Percentiles rank a stretch among this genome's conserved stretches.
Evolutionary conservation across 352 stramenopile species (phyloP).

Genomic region (Aphanomyces stellatus): DNA sequence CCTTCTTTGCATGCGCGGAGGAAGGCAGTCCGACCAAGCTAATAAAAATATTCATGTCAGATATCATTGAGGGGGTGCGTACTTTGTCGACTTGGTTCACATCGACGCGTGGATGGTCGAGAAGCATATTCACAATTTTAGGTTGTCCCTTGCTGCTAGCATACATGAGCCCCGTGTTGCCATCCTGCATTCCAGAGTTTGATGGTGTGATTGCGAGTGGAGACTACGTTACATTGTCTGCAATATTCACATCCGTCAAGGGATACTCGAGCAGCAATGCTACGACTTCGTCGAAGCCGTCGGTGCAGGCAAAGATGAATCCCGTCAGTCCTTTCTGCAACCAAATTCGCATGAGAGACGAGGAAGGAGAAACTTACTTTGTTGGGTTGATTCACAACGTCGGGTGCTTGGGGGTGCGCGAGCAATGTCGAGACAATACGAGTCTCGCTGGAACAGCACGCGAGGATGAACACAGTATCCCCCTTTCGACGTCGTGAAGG

Average conservation of each 20-base stretch:
- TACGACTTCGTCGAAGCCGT: not conserved
- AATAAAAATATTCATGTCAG: not conserved
- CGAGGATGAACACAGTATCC: not conserved
- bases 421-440: not conserved
- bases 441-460: not conserved
- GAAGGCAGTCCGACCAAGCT: not conserved
- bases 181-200: constrained; percentile 2
- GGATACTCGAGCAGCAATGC: not conserved
- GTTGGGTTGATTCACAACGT: not conserved
- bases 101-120: not conserved
- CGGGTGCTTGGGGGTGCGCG: not conserved
- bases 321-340: constrained; percentile 12
- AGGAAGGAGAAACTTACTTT: not conserved
- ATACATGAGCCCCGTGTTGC: constrained; percentile 14
- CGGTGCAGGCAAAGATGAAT: not conserved
- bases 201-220: not conserved
- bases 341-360: not conserved
- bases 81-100: constrained; percentile 11
- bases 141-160: not conserved
- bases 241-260: not conserved
- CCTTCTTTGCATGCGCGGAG: not conserved
- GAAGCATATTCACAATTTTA: not conserved
- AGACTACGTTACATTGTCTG: constrained; percentile 7
- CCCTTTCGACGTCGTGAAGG: not conserved
- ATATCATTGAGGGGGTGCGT: not conserved